Evolutionary conservation across 176 grass and related monocot genomes (phyloP), one percentile per base, ranked within the genome.

Genomic region (Metroxylon sagu): DNA sequence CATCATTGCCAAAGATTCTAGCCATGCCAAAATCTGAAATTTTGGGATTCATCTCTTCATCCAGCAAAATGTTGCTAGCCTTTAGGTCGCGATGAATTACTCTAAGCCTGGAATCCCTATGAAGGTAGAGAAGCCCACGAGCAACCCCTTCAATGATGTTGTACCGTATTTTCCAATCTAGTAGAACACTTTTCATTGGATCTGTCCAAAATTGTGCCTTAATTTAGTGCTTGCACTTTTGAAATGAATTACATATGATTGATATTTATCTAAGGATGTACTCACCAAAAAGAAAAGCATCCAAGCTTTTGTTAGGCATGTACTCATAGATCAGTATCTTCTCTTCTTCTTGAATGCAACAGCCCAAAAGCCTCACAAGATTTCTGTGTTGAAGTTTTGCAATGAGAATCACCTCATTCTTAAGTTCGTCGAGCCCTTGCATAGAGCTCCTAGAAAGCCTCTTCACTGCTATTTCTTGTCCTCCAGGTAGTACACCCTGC

Each of bases 1-100:
- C 52, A 19, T 68, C 48, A 21, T 31, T 68, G 3, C 65, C 29
- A 16, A 68, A 68, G n/a, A 68, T 68, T 52, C 65, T 68, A 5
- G 65, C 65, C 65, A 68, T 68, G 7, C 65, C 65, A 16, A 68
- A 68, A 7, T 68, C 65, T 2, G 65, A 68, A 8, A 68, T 68
- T 31, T 68, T 68, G 5, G 65, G 65, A 25, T 55, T 55, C 65
- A 68, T 68, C 28, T 55, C 26, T 56, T 56, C 53, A 52, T 68
- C 65, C 12, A 68, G 65, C 65, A 68, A 56, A 31, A 68, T 55
- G 5, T 68, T 68, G 49, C 65, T 35, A 6, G 52, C 52, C 14
- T 68, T 68, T 12, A 68, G 52, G n/a, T 68, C 65, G n/a, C 65
- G 65, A 68, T 68, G 65, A 16, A 68, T 68, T 54, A 68, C 55